Evolutionary conservation across 768 basidiomycete genomes (phyloP), one percentile per base, ranked within the genome.

Genomic region (Nevesoporus exiguus): DNA sequence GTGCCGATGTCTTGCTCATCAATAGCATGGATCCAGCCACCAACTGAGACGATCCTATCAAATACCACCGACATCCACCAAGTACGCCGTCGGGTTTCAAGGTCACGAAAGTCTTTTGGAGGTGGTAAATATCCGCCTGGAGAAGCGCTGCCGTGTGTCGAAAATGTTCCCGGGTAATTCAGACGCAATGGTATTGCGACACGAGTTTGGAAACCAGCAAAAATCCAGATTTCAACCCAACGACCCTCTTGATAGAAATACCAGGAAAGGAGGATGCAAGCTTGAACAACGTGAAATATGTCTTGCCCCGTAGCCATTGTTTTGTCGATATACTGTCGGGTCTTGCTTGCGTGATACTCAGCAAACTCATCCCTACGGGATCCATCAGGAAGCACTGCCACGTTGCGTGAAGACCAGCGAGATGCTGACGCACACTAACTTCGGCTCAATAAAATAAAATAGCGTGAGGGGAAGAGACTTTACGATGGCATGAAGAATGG

Each of bases 31-130:
- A 90, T 78, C 91, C 91, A 93, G 17, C 91, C 90, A 40, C 89
- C 90, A 24, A 86, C 81, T 34, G 85, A 86, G 33, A 81, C 82
- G 44, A 91, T 90, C 27, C 90, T 85, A 69, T 93, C 90, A 66
- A 93, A 92, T 43, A 91, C 72, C 37, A 93, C 83, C 19, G 88
- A 85, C 88, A 91, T 91, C 90, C 90, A 93, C 91, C 91, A 93
- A 5, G 90, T 87, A 49, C 91, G 79, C 47, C 91, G 78, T 56
- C 90, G 77, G 40, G 81, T 84, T 71, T 93, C 90, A 51, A 91
- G 70, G 58, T 93, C 91, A 19, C 80, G 80, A 40, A 82, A 67
- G 65, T 88, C 86, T 65, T 81, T 88, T 0, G 90, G 90, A 14
- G 90, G 88, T 3, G 86, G 83, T 14, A 93, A 74, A 69, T 91